Evolutionary conservation across 2,329 filamentous ascomycete species (phyloP).

Genomic region (Coleophoma eucalyptorum): DNA sequence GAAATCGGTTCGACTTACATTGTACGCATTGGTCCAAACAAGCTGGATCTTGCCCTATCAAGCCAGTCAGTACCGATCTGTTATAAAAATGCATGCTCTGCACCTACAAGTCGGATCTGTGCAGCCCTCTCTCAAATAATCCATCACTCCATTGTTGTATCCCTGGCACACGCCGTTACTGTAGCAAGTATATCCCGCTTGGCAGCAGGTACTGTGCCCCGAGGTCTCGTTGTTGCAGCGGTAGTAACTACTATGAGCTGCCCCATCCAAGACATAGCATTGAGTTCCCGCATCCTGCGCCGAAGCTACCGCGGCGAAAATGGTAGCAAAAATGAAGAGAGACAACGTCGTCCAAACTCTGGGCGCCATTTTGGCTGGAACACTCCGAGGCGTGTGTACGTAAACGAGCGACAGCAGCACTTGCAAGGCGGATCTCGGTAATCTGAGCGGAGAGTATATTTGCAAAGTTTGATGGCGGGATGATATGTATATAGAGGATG

Average conservation of each 20-base stretch:
- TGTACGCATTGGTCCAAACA: slow-evolving; percentile 15
- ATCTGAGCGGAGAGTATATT: too few species aligned
- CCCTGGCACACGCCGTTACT: slow-evolving; percentile 18
- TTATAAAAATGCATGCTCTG: neutral
- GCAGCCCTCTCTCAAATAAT: slow-evolving; percentile 21
- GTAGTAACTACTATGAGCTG: slow-evolving; percentile 7
- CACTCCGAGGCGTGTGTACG: neutral
- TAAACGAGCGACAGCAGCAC: neutral
- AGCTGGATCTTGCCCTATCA: slow-evolving; percentile 11
- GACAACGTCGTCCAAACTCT: neutral
- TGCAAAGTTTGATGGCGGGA: too few species aligned
- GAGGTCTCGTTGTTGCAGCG: slow-evolving; percentile 18
- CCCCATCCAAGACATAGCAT: slow-evolving; percentile 17
- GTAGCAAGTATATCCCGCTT: slow-evolving; percentile 14
- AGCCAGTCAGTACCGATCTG: neutral
- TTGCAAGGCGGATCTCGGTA: too few species aligned
- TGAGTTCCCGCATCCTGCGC: slow-evolving; percentile 3
- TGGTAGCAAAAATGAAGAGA: neutral
- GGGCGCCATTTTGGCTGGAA: neutral
- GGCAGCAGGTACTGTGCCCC: slow-evolving; percentile 15
- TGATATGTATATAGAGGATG: too few species aligned
- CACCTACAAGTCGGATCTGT: slow-evolving; percentile 15
- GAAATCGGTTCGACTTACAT: slow-evolving; percentile 10
- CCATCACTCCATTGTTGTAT: slow-evolving; percentile 10
- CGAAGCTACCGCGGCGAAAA: neutral